Percentiles rank a stretch among this genome's conserved stretches.
These are phyloP conservation scores for Penicillium sp. DNA, from an alignment of 2,329 filamentous ascomycete species.

Conservation along the genomic window DNA sequence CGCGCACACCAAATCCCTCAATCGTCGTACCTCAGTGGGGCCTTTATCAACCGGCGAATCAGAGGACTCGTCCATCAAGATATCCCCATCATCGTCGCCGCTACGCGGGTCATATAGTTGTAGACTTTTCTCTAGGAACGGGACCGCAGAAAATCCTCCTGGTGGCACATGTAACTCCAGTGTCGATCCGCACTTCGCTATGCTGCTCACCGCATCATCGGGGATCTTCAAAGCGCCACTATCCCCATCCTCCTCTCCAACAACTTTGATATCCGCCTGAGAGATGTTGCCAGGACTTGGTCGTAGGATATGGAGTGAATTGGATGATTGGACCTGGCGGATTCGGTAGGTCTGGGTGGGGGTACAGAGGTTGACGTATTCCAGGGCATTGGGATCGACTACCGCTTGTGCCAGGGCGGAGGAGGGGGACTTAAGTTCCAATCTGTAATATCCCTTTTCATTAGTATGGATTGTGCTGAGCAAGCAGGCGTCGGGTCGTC, in stretches of 20 bases:
- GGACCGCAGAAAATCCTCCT: slow-evolving; percentile 33
- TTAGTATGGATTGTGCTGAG: background rate
- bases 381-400: slow-evolving; percentile 25
- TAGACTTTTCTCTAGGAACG: slow-evolving; percentile 31
- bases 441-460: slow-evolving; percentile 21
- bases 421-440: slow-evolving; percentile 46
- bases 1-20: slow-evolving; percentile 45
- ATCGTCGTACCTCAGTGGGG: slow-evolving; percentile 25
- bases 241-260: slow-evolving; percentile 21
- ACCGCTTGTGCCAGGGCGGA: slow-evolving; percentile 29
- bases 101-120: slow-evolving; percentile 29
- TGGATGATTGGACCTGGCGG: slow-evolving; percentile 66
- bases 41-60: slow-evolving; percentile 27
- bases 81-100: slow-evolving; percentile 20
- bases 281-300: slow-evolving; percentile 39
- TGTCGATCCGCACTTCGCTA: slow-evolving; percentile 48
- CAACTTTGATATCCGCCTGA: slow-evolving; percentile 29
- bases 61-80: slow-evolving; percentile 18
- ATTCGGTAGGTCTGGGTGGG: slow-evolving; percentile 58
- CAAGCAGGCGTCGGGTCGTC: background rate
- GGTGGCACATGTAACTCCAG: slow-evolving; percentile 43
- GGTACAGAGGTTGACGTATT: slow-evolving; percentile 61
- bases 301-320: slow-evolving; percentile 58
- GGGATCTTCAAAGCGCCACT: slow-evolving; percentile 25
- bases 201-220: slow-evolving; percentile 37